Conservation (phyloP, 345 rosid species). For the Syzygium aromaticum region DNA sequence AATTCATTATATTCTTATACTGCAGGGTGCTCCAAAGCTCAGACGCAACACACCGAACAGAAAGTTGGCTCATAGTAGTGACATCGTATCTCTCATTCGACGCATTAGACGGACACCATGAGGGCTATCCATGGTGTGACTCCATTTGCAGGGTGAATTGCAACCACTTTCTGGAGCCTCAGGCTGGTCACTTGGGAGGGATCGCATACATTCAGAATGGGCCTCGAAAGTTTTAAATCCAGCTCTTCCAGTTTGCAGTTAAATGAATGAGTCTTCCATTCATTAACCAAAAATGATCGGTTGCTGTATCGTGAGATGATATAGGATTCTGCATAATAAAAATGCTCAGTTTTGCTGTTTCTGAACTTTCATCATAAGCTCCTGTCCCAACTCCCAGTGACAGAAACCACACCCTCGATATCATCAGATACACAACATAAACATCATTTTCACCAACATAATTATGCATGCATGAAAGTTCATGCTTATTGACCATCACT, state of each 20-base stretch:
- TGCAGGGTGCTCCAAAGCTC: not conserved
- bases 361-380: not conserved
- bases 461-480: not conserved
- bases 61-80: constrained; percentile 4
- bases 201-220: not conserved
- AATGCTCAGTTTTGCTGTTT: not conserved
- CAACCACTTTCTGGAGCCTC: not conserved
- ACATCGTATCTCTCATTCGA: constrained; percentile 20
- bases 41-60: not conserved
- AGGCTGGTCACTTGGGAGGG: not conserved
- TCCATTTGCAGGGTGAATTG: not conserved
- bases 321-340: not conserved
- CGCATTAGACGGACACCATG: constrained; percentile 9
- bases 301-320: not conserved
- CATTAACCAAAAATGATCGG: not conserved
- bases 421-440: not conserved
- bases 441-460: not conserved
- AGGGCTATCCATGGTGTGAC: not conserved
- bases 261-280: not conserved
- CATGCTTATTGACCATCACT: not conserved
- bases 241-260: not conserved
- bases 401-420: not conserved
- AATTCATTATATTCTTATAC: not conserved
- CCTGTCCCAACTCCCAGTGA: not conserved
- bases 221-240: not conserved